Conservation (phyloP, 2,329 filamentous ascomycete species). For the Hymenoscyphus fraxineus region DNA sequence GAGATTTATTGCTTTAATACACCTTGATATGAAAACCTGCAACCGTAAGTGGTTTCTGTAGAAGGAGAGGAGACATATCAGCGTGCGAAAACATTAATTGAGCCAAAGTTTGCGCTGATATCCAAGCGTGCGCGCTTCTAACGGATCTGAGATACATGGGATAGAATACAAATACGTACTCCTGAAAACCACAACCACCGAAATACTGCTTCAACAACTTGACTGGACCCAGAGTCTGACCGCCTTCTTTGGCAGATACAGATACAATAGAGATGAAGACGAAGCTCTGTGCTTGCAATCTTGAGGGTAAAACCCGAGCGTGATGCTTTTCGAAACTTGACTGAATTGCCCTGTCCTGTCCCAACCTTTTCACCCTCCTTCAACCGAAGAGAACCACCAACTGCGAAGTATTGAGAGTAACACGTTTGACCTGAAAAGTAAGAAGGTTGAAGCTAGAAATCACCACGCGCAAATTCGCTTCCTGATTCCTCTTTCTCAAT, state of each 20-base stretch:
- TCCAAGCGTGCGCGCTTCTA: conserved; percentile 19
- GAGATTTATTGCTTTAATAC: conserved; percentile 29
- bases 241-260: conserved; percentile 34
- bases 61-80: conserved; percentile 31
- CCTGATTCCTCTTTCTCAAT: not conserved
- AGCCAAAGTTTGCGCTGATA: conserved; percentile 10
- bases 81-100: conserved; percentile 31
- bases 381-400: conserved; percentile 20
- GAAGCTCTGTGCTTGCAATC: conserved; percentile 63
- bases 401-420: conserved; percentile 21
- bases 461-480: not conserved
- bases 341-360: conserved; percentile 16
- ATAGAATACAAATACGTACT: conserved; percentile 39
- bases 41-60: conserved; percentile 32
- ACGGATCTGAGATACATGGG: conserved; percentile 33
- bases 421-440: conserved; percentile 24
- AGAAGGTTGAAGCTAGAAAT: conserved; percentile 12
- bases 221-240: conserved; percentile 33
- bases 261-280: conserved; percentile 47
- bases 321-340: conserved; percentile 27
- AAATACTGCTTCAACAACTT: conserved; percentile 29
- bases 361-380: not conserved
- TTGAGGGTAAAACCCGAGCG: conserved; percentile 24
- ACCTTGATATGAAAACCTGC: conserved; percentile 25
- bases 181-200: conserved; percentile 27